Percentiles rank a stretch among this genome's conserved stretches.
Evolutionary conservation across 345 rosid genomes (phyloP).

Genomic region (Camelina sativa): DNA sequence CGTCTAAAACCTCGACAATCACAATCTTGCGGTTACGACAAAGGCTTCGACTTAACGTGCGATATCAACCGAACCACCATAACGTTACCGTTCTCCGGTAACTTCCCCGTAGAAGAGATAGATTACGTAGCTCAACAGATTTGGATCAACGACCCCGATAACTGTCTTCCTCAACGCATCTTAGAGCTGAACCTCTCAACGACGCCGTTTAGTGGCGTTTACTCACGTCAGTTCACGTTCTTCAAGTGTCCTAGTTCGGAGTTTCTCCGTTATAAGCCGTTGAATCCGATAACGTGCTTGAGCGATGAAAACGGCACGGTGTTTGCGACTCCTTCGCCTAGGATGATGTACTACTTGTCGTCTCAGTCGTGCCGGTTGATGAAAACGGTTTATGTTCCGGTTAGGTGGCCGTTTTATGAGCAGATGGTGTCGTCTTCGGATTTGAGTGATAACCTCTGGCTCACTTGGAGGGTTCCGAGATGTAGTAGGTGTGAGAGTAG

Average conservation of each 20-base stretch:
- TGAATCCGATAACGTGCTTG: constrained; percentile 68
- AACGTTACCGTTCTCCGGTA: constrained; percentile 49
- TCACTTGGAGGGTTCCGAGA: constrained; percentile 47
- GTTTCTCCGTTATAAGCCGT: constrained; percentile 36
- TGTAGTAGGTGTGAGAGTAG: constrained; percentile 59
- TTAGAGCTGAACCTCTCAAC: constrained; percentile 60
- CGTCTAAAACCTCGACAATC: constrained; percentile 49
- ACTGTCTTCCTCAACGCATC: constrained; percentile 65
- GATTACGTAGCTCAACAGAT: constrained; percentile 64
- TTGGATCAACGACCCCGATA: constrained; percentile 64
- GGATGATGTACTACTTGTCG: constrained; percentile 30
- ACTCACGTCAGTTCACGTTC: constrained; percentile 53
- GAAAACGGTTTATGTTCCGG: constrained; percentile 53
- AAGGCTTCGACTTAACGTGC: constrained; percentile 61
- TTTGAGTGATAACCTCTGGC: constrained; percentile 45
- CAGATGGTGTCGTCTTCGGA: constrained; percentile 43
- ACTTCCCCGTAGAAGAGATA: constrained; percentile 55
- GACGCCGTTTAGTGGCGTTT: constrained; percentile 57
- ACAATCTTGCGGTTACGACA: constrained; percentile 54
- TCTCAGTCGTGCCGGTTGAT: constrained; percentile 46
- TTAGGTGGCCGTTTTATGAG: constrained; percentile 57
- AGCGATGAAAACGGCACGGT: constrained; percentile 53
- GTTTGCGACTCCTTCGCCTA: constrained; percentile 62
- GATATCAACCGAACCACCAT: constrained; percentile 49
- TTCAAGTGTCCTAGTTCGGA: constrained; percentile 59